Percentiles rank a stretch among this genome's conserved stretches.
These are phyloP conservation scores for Ilex aquifolium DNA, from an alignment of 257 asterid species.

Conservation along the genomic window DNA sequence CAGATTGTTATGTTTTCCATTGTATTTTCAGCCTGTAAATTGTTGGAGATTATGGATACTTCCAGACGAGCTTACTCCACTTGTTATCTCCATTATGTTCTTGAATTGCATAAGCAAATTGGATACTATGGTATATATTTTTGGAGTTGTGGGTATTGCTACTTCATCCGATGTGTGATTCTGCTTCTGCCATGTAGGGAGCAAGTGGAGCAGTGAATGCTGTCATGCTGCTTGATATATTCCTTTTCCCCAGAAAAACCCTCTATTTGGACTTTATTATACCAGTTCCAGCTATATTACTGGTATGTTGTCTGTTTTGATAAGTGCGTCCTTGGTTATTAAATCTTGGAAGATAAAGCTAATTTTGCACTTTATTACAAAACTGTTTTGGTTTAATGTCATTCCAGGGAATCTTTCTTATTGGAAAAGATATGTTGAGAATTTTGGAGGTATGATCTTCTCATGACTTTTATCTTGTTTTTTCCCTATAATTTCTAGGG, in stretches of 20 bases:
- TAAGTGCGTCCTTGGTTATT: neutral
- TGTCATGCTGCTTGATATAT: constrained; percentile 77
- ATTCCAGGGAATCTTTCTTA: constrained; percentile 59
- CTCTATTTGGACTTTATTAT: constrained; percentile 48
- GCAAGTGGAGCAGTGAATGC: constrained; percentile 99
- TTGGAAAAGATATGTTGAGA: constrained; percentile 62
- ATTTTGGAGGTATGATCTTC: constrained; percentile 49
- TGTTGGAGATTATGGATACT: too few species aligned
- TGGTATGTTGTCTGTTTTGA: constrained; percentile 31
- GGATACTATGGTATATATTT: too few species aligned
- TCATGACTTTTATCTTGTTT: neutral
- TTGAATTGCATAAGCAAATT: too few species aligned
- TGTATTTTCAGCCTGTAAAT: too few species aligned
- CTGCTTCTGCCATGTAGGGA: constrained; percentile 41
- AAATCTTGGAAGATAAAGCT: neutral
- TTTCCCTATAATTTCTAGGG: neutral
- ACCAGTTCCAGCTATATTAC: constrained; percentile 79
- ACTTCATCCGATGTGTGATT: too few species aligned
- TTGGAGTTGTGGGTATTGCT: too few species aligned
- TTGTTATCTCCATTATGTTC: too few species aligned
- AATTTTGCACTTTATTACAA: constrained; percentile 3
- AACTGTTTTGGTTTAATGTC: constrained; percentile 10
- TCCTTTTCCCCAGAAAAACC: constrained; percentile 64
- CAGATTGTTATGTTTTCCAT: too few species aligned
- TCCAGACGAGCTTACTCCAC: too few species aligned